Evolutionary conservation across 2,329 filamentous ascomycete species (phyloP).

Genomic region (Albifimbria verrucaria): DNA sequence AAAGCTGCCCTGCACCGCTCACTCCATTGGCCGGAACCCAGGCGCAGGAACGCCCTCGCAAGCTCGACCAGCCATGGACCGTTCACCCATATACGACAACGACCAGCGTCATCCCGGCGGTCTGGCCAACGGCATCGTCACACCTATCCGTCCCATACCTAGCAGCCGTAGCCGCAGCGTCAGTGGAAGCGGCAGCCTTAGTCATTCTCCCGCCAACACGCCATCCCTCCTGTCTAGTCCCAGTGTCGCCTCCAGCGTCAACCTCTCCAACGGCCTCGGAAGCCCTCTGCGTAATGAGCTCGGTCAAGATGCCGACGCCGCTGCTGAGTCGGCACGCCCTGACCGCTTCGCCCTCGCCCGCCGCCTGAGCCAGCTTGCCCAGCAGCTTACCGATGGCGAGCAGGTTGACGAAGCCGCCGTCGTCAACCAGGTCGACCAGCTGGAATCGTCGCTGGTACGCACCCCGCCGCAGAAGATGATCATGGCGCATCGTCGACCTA

Average conservation of each 20-base stretch:
- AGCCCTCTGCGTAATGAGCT: constrained; percentile 28
- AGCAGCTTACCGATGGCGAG: constrained; percentile 31
- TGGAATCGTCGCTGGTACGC: constrained; percentile 28
- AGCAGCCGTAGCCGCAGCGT: background rate
- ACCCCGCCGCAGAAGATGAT: constrained; percentile 11
- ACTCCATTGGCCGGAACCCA: background rate
- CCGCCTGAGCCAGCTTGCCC: constrained; percentile 35
- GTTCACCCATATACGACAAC: background rate
- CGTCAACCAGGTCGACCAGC: constrained; percentile 33
- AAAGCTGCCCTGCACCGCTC: too few relatives aligned
- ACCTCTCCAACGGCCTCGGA: constrained; percentile 24
- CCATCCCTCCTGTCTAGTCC: constrained; percentile 29
- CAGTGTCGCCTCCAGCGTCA: constrained; percentile 30
- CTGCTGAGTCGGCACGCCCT: constrained; percentile 4
- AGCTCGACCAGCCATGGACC: background rate
- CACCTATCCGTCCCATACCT: background rate
- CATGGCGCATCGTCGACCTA: constrained; percentile 12
- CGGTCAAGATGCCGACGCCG: background rate
- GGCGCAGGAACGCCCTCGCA: background rate
- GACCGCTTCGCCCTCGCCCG: constrained; percentile 35
- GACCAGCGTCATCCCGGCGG: background rate
- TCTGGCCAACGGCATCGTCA: background rate
- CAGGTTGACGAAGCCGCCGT: constrained; percentile 33
- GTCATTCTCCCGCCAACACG: constrained; percentile 8
- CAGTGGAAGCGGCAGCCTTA: constrained; percentile 3